A percentile compares a stretch with the other conserved stretches of the same genome.
Evolutionary conservation across 2,329 filamentous ascomycete species (phyloP).

Genomic region (Myriangium duriaei): DNA sequence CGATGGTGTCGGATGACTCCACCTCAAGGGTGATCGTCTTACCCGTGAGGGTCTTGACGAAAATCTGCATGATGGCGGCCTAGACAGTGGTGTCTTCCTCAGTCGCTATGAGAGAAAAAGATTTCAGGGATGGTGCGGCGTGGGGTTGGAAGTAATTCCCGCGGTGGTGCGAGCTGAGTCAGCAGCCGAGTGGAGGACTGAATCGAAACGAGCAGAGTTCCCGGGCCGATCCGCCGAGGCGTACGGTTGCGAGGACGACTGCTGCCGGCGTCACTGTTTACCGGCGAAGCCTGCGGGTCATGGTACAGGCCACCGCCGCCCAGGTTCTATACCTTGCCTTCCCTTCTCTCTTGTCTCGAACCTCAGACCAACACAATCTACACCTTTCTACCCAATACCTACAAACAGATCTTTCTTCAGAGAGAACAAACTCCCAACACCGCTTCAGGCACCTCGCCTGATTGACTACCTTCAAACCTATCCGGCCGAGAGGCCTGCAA

Average conservation of each 20-base stretch:
- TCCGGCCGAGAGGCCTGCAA: slow-evolving; percentile 9
- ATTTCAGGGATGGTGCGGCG: background rate
- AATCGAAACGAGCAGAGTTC: background rate
- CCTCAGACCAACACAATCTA: too few relatives aligned
- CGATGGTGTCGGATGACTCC: slow-evolving; percentile 98
- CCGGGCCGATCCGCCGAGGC: background rate
- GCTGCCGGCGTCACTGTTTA: background rate
- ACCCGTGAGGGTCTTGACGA: slow-evolving; percentile 94
- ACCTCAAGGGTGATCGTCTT: slow-evolving; percentile 99
- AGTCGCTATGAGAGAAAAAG: slow-evolving; percentile 12
- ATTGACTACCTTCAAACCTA: slow-evolving; percentile 2
- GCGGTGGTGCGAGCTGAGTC: too few relatives aligned
- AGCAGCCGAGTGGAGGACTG: background rate
- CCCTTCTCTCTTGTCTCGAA: too few relatives aligned
- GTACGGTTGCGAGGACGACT: background rate
- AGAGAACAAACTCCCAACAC: background rate
- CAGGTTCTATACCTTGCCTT: too few relatives aligned
- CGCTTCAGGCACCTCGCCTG: slow-evolving; percentile 7
- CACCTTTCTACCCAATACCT: background rate
- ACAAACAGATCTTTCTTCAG: background rate
- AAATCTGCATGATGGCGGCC: slow-evolving; percentile 36
- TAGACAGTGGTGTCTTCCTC: slow-evolving; percentile 13
- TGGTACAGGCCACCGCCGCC: too few relatives aligned
- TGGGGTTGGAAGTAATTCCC: background rate
- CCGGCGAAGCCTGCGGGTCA: too few relatives aligned